phyloP scores from a whole-genome alignment of 1,284 basidiomycete species.

The Ustilago vetiveriae region DNA sequence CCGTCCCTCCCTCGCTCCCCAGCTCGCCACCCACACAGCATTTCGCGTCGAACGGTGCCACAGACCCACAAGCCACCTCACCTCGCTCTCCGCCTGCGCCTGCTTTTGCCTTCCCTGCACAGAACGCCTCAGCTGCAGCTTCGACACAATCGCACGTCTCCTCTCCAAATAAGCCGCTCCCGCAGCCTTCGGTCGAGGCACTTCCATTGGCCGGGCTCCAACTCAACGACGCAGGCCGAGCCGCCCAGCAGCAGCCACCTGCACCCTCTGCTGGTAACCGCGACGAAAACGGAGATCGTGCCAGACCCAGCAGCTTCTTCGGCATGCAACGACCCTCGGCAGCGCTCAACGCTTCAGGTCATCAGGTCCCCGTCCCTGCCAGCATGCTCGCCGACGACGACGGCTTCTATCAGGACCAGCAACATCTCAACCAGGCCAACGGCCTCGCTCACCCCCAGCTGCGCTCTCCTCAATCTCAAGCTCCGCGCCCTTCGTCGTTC shows the following conservation, averaged over 20 bases:
- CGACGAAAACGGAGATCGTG: constrained; percentile 25
- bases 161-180: constrained; percentile 2
- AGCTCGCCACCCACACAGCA: constrained; percentile 7
- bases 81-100: constrained; percentile 11
- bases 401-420: constrained; percentile 38
- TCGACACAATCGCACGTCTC: background rate
- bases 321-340: constrained; percentile 55
- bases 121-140: background rate
- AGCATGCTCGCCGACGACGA: constrained; percentile 34
- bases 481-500: constrained; percentile 48
- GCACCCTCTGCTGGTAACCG: constrained; percentile 4
- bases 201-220: constrained; percentile 18
- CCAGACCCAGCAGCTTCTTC: constrained; percentile 53
- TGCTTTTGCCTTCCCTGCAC: constrained; percentile 12
- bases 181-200: constrained; percentile 9
- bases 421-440: constrained; percentile 30
- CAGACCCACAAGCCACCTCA: constrained; percentile 2
- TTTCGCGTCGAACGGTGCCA: constrained; percentile 4
- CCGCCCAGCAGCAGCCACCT: constrained; percentile 7
- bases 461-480: constrained; percentile 20
- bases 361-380: constrained; percentile 34
- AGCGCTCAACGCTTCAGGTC: constrained; percentile 39
- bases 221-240: constrained; percentile 17
- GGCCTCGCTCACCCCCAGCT: constrained; percentile 17
- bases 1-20: constrained; percentile 25